phyloP scores from a whole-genome alignment of 2,329 filamentous ascomycete genomes.

The Chaetomium strumarium region DNA sequence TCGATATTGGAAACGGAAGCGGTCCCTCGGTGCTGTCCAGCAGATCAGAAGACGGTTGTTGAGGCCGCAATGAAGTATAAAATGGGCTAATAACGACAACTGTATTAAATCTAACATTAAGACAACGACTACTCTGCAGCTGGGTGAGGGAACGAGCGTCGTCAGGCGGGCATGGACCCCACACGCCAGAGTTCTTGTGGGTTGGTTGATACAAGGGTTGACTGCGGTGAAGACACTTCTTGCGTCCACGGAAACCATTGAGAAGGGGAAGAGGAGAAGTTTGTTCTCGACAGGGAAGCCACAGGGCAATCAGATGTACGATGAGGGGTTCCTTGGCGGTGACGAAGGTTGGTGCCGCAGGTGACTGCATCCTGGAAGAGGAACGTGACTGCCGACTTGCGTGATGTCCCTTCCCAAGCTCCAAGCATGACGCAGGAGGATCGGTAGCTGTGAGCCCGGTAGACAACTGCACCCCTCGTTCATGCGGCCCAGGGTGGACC shows the following conservation, averaged over 20 bases:
- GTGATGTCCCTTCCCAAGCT: not conserved
- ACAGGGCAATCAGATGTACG: conserved; percentile 12
- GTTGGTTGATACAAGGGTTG: too few relatives aligned
- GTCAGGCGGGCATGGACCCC: too few relatives aligned
- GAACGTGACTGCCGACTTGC: conserved; percentile 5
- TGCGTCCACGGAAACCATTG: too few relatives aligned
- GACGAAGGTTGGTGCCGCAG: not conserved
- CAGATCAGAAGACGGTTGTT: conserved; percentile 22
- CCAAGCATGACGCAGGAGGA: conserved; percentile 7
- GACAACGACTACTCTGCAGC: conserved; percentile 7
- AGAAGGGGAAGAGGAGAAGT: too few relatives aligned
- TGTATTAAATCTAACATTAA: conserved; percentile 9
- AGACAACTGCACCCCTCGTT: not conserved
- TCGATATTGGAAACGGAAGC: conserved; percentile 7
- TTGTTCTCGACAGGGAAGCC: too few relatives aligned
- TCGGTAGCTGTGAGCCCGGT: not conserved
- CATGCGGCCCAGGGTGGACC: conserved; percentile 1
- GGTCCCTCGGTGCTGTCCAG: conserved; percentile 27
- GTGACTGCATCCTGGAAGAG: not conserved
- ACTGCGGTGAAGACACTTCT: too few relatives aligned
- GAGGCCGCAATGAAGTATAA: conserved; percentile 9
- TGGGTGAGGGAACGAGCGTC: not conserved
- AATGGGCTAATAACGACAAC: conserved; percentile 3
- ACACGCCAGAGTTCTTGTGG: not conserved
- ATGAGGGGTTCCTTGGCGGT: not conserved